Percentiles rank a stretch among this genome's conserved stretches.
Conservation (phyloP, 2,329 filamentous ascomycete species). For the Rutstroemia sp. region DNA sequence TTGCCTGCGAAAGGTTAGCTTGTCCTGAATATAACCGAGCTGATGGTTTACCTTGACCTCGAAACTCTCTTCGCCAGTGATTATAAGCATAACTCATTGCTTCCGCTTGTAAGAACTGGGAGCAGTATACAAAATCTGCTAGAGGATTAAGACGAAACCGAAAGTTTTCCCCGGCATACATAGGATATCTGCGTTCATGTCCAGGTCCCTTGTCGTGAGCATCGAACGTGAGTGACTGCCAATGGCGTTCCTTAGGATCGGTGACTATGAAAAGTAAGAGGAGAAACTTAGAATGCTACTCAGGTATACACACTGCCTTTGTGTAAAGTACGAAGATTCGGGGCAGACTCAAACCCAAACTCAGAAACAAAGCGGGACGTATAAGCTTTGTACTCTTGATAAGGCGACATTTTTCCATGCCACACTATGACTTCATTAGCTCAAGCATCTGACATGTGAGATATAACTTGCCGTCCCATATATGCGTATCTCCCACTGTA, state of each 20-base stretch:
- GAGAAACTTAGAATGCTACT: no score
- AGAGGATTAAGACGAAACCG: constrained; percentile 23
- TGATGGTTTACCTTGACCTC: constrained; percentile 1
- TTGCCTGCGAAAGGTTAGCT: constrained; percentile 4
- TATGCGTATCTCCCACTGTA: constrained; percentile 46
- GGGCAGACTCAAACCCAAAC: constrained; percentile 48
- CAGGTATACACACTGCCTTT: constrained; percentile 32
- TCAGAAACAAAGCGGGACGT: constrained; percentile 47
- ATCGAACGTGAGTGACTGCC: constrained; percentile 44
- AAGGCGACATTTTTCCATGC: constrained; percentile 46
- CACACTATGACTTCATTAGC: constrained; percentile 33
- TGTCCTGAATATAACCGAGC: no score
- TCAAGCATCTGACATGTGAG: not conserved
- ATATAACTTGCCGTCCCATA: constrained; percentile 40
- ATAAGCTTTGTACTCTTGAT: constrained; percentile 41
- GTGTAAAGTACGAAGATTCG: constrained; percentile 37
- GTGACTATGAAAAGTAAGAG: constrained; percentile 28
- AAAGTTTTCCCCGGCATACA: constrained; percentile 26
- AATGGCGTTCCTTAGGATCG: constrained; percentile 38
- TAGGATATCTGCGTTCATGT: constrained; percentile 43
- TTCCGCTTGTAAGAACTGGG: constrained; percentile 25
- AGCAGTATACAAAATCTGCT: constrained; percentile 24
- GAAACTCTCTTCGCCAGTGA: constrained; percentile 24
- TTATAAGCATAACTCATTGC: constrained; percentile 27
- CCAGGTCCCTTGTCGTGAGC: constrained; percentile 49